phyloP scores from a whole-genome alignment of 805 yeast species.

The Candida chilensis region DNA sequence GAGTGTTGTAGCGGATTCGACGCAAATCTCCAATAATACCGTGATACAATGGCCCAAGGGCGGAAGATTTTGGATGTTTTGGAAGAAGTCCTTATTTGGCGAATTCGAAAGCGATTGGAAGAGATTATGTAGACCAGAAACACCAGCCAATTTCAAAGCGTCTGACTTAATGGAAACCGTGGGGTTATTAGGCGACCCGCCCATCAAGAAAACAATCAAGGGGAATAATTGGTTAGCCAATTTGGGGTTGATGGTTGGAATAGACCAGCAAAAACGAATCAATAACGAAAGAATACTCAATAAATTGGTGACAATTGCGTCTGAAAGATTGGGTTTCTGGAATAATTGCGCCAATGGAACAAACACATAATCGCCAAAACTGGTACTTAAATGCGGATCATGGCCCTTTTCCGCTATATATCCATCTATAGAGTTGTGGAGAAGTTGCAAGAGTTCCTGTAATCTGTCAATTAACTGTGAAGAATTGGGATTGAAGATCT shows the following conservation, averaged over 20 bases:
- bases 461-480: constrained; percentile 17
- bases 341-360: constrained; percentile 50
- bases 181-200: constrained; percentile 28
- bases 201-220: constrained; percentile 33
- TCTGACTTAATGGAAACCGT: constrained; percentile 14
- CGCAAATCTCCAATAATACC: constrained; percentile 24
- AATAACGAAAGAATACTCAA: constrained; percentile 25
- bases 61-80: constrained; percentile 24
- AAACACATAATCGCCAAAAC: constrained; percentile 53
- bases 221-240: constrained; percentile 38
- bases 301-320: not conserved
- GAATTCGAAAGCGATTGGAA: constrained; percentile 15
- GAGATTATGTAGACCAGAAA: constrained; percentile 15
- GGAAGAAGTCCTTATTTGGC: constrained; percentile 12
- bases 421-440: too few relatives aligned
- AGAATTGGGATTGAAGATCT: constrained; percentile 19
- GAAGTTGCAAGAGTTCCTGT: constrained; percentile 19
- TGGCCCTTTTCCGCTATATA: too few relatives aligned
- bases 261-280: constrained; percentile 38
- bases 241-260: constrained; percentile 19
- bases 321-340: constrained; percentile 22
- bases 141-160: constrained; percentile 26
- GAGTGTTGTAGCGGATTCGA: constrained; percentile 7
- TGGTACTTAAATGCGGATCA: constrained; percentile 12
- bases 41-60: constrained; percentile 39